Evolutionary conservation across 208 protist species (phyloP), one percentile per base, ranked within the genome.

Genomic region (Novymonas esmeraldas): DNA sequence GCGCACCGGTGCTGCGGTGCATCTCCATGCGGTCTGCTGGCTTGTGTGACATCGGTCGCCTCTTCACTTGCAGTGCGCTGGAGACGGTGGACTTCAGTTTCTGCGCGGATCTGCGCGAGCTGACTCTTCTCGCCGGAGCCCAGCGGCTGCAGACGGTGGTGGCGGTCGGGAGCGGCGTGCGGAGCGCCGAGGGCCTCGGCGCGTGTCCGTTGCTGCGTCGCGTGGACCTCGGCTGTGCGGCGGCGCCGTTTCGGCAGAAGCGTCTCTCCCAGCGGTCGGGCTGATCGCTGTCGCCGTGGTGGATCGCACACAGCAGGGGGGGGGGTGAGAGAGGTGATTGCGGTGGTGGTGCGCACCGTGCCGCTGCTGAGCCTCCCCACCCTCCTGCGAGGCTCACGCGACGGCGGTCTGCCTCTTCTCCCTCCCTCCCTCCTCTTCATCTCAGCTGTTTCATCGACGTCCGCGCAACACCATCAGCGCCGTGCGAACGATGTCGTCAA

Each of bases 61-160:
- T 65, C 33, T 14, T 22, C n/a, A 20, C 60, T 22, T 65, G 45
- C 36, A 18, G 31, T 9, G 48, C 60, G 28, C 48, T 65, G 20
- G 60, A 65, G 48, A 34, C 45, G 13, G 48, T 65, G 31, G 60
- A 56, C 34, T 31, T 56, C 2, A 34, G 52, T 36, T 44, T 46
- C 48, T 54, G 58, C 58, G 44, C 29, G 16, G 45, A 42, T 16
- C 20, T 64, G 20, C 22, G 29, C 7, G 22, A 24, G 44, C 44
- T 64, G 2, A 26, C 44, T 0, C 44, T 29, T 9, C 45, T 64
- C 3, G 29, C 7, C n/a, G 58, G 58, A 5, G 58, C 58, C 14
- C 31, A 26, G 29, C 31, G 44, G 2, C 33, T 64, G 58, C 48
- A 31, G 33, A 20, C 14, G 1, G 45, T 64, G 5, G 36, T 41